Base-by-base conservation (phyloP, 805 yeast genomes). In the Saccharomycopsis fibuligera region DNA sequence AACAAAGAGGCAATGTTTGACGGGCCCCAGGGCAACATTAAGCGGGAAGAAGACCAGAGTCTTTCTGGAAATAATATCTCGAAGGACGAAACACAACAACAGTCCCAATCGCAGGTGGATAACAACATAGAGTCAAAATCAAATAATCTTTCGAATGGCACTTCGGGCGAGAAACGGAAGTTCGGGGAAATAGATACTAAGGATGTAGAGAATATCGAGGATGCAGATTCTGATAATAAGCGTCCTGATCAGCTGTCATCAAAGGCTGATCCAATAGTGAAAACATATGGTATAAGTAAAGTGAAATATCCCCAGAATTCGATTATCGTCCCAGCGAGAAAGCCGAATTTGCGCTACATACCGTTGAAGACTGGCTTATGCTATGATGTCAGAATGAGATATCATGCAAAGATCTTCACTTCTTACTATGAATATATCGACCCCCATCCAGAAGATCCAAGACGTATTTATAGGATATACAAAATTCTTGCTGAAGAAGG, bases 381-480 rank as follows among this genome's bases (percentile, higher is more conserved):
- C 51, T 93, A 93, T 66, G 99, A 93, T 64, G 97, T 89, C 19
- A 74, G 98, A 54, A 93, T 93, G 98, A 75, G 99, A 54, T 93
- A 91, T 64, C 99, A 93, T 63, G 96, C 97, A 35, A 87, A 89
- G 62, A 83, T 93, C 46, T 90, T 86, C 67, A 87, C 96, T 2
- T 84, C 93, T 1, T 87, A 91, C 57, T 86, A 79, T 58, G 96
- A 91, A 64, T 91, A 91, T 65, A 87, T 91, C 45, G 99, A 93
- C 62, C 99, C 98, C 2, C 99, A 93, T 62, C 99, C 99, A 3
- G 99, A 93, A 64, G 99, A 93, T 62, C 99, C 99, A 9, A 75
- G 99, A 54, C 79, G 99, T 57, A 90, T 91, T 33, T 93, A 90
- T 66, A 75, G 98, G 49, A 86, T 93, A 41, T 93, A 93, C 69